phyloP scores from a whole-genome alignment of 768 basidiomycete species.

The Lactarius sanguifluus region DNA sequence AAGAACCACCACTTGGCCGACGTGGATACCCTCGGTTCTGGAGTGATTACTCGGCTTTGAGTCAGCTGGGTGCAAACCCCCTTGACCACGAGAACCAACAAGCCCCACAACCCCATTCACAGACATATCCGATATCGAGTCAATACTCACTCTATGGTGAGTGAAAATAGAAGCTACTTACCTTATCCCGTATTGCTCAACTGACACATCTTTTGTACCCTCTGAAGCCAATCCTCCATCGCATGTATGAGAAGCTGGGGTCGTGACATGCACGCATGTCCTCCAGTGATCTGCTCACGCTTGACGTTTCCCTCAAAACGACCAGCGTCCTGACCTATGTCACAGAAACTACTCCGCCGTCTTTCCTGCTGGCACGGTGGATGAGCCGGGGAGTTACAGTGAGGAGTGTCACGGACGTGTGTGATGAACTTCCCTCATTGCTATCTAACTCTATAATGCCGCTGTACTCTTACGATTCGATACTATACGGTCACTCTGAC shows the following conservation, averaged over 20 bases:
- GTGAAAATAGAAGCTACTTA: neutral
- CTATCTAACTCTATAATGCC: constrained; percentile 2
- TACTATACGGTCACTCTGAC: constrained; percentile 5
- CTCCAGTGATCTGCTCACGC: neutral
- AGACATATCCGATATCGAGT: constrained; percentile 23
- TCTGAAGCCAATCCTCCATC: constrained; percentile 14
- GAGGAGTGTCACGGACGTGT: neutral
- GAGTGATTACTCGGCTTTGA: constrained; percentile 39
- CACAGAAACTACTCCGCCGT: neutral
- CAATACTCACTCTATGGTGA: constrained; percentile 29
- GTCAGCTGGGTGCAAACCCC: constrained; percentile 35
- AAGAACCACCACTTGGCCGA: constrained; percentile 16
- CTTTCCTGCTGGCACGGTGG: constrained; percentile 12
- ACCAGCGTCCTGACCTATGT: neutral
- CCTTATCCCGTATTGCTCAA: neutral
- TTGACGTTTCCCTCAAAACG: constrained; percentile 10
- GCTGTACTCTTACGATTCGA: constrained; percentile 15
- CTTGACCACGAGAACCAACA: constrained; percentile 21
- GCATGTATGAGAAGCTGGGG: constrained; percentile 1
- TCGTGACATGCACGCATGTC: neutral
- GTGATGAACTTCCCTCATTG: constrained; percentile 5
- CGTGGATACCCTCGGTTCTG: constrained; percentile 39
- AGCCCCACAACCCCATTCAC: constrained; percentile 18
- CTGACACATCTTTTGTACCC: constrained; percentile 7
- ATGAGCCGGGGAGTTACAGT: neutral